Percentiles rank a stretch among this genome's conserved stretches.
Evolutionary conservation across 179 eudicot species (phyloP).

Genomic region (Nepenthes alata): DNA sequence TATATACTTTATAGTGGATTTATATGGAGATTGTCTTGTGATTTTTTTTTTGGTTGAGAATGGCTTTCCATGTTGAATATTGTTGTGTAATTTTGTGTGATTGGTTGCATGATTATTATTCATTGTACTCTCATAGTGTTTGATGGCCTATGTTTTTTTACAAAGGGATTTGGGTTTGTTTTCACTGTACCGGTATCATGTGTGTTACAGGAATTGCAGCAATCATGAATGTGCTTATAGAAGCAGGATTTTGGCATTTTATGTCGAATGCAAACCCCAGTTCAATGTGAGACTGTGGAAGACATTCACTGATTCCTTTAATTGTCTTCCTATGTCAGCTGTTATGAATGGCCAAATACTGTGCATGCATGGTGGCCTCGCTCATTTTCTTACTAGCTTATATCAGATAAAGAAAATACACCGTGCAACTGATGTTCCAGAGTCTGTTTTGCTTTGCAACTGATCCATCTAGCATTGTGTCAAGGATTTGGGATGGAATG

Average conservation of each 20-base stretch:
- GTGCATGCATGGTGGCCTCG: slow-evolving; percentile 10
- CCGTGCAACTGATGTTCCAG: slow-evolving; percentile 4
- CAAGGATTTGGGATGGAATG: slow-evolving; percentile 33
- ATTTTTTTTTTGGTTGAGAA: too few species aligned
- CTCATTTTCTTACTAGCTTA: not conserved
- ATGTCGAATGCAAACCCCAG: slow-evolving; percentile 1
- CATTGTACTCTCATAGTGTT: too few species aligned
- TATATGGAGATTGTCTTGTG: too few species aligned
- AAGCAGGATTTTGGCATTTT: not conserved
- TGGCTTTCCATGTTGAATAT: too few species aligned
- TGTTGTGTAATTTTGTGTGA: too few species aligned
- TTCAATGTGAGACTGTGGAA: slow-evolving; percentile 3
- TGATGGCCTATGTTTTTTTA: too few species aligned
- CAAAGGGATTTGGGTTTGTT: too few species aligned
- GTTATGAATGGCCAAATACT: slow-evolving; percentile 34
- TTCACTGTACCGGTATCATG: too few species aligned
- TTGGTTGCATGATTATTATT: too few species aligned
- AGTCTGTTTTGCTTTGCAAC: slow-evolving; percentile 1
- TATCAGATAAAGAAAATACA: not conserved
- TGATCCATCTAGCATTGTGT: slow-evolving; percentile 31
- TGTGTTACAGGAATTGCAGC: too few species aligned
- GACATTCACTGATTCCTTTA: slow-evolving; percentile 31
- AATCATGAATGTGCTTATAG: slow-evolving; percentile 34
- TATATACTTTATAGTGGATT: too few species aligned
- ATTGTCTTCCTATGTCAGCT: slow-evolving; percentile 43